Base-by-base conservation (phyloP, 2,329 filamentous ascomycete genomes). In the Thyridium curvatum region DNA sequence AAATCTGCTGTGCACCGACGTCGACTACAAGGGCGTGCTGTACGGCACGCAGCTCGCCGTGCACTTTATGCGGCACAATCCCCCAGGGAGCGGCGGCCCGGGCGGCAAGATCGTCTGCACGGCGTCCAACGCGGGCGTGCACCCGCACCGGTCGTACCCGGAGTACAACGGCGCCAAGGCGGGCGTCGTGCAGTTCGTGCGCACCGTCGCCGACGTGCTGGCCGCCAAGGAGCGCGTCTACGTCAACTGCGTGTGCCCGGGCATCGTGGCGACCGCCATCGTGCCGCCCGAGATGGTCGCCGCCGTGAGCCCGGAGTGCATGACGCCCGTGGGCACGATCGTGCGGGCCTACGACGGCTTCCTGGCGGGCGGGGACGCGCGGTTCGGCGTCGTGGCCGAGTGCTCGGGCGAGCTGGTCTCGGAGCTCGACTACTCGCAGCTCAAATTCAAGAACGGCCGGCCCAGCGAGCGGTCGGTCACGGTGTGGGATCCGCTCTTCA, bases 41-140 rank as follows among this genome's bases (percentile, higher is more conserved):
- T 73, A 73, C 40, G 68, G 69, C 4, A 66, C 62, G 2, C 61
- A 64, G 39, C 55, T 74, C 8, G 68, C 72, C 2, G 67, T 65
- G 9, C 69, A 75, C 46, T 75, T 72, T 49, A 74, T 74, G 71
- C 59, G 69, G 12, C 62, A 71, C 41, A 74, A 73, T 40, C n/a
- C n/a, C n/a, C n/a, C n/a, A n/a, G n/a, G n/a, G n/a, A n/a, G n/a
- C 21, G 10, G 21, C 3, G 51, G 49, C 0, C 60, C 60, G 1
- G 66, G 65, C 3, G 69, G 68, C 1, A 61, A 55, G 39, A 68
- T 72, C 38, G 52, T 71, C 10, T 58, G 61, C 2, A 72, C 68
- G 1, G 58, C 59, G 3, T 69, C 62, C 41, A 61, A 66, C 41
- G 61, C 64, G 2, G 65, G 55, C 2, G 44, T 72, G 2, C 64